Percentiles rank a stretch among this genome's conserved stretches.
Evolutionary conservation across 2,329 filamentous ascomycete species (phyloP).

Genomic region (Paraphoma sp.): DNA sequence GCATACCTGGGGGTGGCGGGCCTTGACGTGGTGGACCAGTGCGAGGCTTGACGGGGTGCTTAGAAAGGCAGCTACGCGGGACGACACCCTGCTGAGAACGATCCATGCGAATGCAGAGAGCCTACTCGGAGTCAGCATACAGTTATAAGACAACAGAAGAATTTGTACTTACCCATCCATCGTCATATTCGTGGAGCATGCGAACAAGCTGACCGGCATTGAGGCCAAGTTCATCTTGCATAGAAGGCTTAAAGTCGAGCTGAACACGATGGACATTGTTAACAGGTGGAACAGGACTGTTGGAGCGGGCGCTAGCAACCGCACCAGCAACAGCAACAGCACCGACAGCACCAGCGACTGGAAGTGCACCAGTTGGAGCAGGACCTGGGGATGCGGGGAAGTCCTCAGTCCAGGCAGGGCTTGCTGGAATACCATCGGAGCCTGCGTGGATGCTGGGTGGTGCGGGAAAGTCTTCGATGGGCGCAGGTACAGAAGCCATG

Average conservation of each 20-base stretch:
- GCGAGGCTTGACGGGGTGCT: conserved; percentile 87
- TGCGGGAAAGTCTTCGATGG: conserved; percentile 18
- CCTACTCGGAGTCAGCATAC: conserved; percentile 58
- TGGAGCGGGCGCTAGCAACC: conserved; percentile 67
- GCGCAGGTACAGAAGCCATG: conserved; percentile 36
- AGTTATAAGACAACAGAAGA: not conserved
- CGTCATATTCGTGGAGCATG: conserved; percentile 93
- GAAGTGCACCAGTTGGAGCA: conserved; percentile 47
- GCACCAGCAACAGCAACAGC: conserved; percentile 57
- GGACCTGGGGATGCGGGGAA: conserved; percentile 60
- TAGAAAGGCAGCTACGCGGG: conserved; percentile 90
- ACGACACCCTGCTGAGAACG: conserved; percentile 91
- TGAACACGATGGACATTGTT: conserved; percentile 88
- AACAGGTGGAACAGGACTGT: conserved; percentile 57
- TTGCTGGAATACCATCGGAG: conserved; percentile 51
- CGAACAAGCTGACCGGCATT: conserved; percentile 83
- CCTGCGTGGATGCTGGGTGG: conserved; percentile 61
- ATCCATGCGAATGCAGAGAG: conserved; percentile 89
- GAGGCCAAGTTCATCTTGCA: conserved; percentile 89
- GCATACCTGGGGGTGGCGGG: conserved; percentile 53
- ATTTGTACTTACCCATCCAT: conserved; percentile 82
- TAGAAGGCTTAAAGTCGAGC: conserved; percentile 89
- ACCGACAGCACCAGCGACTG: conserved; percentile 60
- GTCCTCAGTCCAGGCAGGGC: conserved; percentile 68
- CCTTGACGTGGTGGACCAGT: conserved; percentile 60